Evolutionary conservation across 2,329 filamentous ascomycete species (phyloP), one percentile per base, ranked within the genome.

Genomic region (Verticillium nubilum): DNA sequence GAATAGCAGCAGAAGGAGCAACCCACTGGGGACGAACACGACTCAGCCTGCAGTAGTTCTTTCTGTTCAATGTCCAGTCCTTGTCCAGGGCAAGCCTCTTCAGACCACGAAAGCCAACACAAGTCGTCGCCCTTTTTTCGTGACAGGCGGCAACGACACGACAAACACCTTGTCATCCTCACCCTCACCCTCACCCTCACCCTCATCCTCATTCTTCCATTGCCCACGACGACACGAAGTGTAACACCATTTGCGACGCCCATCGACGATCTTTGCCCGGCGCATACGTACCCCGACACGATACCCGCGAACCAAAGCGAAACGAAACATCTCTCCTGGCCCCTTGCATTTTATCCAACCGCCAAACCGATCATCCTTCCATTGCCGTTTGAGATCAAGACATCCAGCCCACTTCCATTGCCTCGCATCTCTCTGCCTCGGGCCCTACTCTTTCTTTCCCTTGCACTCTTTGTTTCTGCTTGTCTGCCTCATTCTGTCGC

Each of bases 261-360:
- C n/a, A 25, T 47, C 42, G 42, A 47, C 42, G 42, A 47, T 47
- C 42, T 23, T 47, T 47, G 42, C 42, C 42, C 19, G 42, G 42
- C 42, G 42, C 42, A 47, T 47, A 47, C n/a, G 42, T 23, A 25
- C n/a, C 42, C 42, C n/a, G 42, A 47, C 42, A 47, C 42, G 42
- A 47, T 47, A 47, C 42, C 42, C 42, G 42, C 42, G 42, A 47
- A 47, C 42, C 42, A 47, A 23, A 19, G 60, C 61, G 58, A 63
- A 63, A 62, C 61, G 60, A 63, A 60, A 60, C 53, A 56, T 58
- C 59, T 37, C 50, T 54, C 33, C 47, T 58, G 33, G 58, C 59
- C 61, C 56, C 37, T 58, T 58, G 55, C 61, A 58, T 35, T 33
- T 28, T 12, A 23, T 47, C 25, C 58, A 42, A 31, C 58, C 56